phyloP scores from a whole-genome alignment of 495 filamentous ascomycete species.

The Darksidea phi region DNA sequence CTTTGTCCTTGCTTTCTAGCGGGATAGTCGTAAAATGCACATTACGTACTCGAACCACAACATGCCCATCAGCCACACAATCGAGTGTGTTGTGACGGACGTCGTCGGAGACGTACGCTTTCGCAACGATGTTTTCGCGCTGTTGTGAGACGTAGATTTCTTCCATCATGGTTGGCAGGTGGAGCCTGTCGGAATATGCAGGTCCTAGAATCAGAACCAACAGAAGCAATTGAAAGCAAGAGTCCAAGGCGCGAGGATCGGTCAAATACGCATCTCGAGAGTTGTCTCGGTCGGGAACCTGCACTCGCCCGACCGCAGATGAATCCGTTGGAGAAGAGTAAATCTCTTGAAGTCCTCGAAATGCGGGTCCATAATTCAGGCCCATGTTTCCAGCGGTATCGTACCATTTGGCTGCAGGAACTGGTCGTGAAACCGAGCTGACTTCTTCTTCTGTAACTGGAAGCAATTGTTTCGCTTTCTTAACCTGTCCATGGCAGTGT shows the following conservation, averaged over 20 bases:
- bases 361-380: conserved; percentile 5
- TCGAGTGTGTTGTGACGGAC: too few relatives aligned
- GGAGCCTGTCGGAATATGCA: too few relatives aligned
- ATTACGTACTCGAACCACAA: too few relatives aligned
- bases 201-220: neutral
- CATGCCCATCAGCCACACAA: too few relatives aligned
- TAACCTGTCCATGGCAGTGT: conserved; percentile 7
- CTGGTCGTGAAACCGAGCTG: too few relatives aligned
- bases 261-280: neutral
- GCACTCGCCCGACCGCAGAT: neutral
- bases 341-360: conserved; percentile 8
- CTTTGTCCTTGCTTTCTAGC: too few relatives aligned
- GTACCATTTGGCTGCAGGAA: neutral
- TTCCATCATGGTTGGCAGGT: too few relatives aligned
- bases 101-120: too few relatives aligned
- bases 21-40: too few relatives aligned
- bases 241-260: conserved; percentile 1
- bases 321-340: neutral
- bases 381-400: neutral
- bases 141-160: too few relatives aligned
- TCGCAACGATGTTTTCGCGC: too few relatives aligned
- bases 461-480: neutral
- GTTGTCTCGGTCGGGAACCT: neutral
- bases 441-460: neutral
- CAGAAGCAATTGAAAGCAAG: neutral